Base-by-base conservation (phyloP, 176 grass and related monocot genomes). In the Aegilops sharonensis region DNA sequence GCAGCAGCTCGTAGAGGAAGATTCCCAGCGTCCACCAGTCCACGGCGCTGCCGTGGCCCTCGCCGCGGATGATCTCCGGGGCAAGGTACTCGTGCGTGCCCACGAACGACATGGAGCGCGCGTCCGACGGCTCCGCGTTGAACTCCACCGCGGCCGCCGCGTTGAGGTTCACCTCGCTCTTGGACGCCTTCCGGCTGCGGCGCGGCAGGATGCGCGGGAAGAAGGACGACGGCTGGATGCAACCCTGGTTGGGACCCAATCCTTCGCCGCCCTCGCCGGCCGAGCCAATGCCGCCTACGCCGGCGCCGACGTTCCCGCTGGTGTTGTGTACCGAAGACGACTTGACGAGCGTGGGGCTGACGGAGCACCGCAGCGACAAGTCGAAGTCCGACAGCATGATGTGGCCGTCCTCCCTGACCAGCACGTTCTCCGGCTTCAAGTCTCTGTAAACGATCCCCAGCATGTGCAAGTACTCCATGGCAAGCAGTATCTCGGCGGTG, bases 1-100 rank as follows among this genome's bases (percentile, higher is more conserved):
- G 86, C 40, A 92, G 64, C 18, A 92, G 88, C 80, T 92, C 90
- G 21, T 87, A 95, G 17, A 95, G 87, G 64, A 95, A 95, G 81
- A 95, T 95, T 15, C 93, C 93, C 11, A 95, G 86, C n/a, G 91
- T 95, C 91, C 93, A 95, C 93, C 88, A 95, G 83, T 92, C 93
- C 9, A 95, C 93, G 0, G 91, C 91, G 43, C 93, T 95, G 63
- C 93, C 93, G 6, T 95, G 93, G 0, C 93, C 93, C 84, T 95
- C 93, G 21, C 93, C 93, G 48, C 91, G 83, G 68, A 95, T 95
- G 84, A 95, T 95, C 78, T 95, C 91, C 62, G 93, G 90, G 1
- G 93, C 91, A 0, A 95, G 83, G 64, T 95, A 92, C 50, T 95
- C 91, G 15, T 95, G 93, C 43, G 93, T 95, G 70, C 93, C 93